Evolutionary conservation across 768 basidiomycete species (phyloP).

Genomic region (Chalciporus piperatus): DNA sequence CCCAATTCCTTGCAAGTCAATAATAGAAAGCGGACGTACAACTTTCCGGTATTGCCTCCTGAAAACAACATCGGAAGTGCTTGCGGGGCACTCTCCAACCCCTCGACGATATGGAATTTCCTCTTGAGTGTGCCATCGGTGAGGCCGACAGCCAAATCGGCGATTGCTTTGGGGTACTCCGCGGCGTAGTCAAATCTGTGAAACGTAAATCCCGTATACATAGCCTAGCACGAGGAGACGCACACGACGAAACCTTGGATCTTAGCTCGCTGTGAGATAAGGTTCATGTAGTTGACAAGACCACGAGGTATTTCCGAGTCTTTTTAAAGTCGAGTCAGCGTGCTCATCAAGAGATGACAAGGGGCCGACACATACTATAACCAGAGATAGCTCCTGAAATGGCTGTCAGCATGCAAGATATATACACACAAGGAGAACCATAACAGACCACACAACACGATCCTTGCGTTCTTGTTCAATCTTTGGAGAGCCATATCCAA

Average conservation of each 20-base stretch:
- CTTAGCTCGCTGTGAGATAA: slow-evolving; percentile 76
- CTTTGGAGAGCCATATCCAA: slow-evolving; percentile 74
- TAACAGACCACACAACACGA: slow-evolving; percentile 76
- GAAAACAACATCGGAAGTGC: slow-evolving; percentile 70
- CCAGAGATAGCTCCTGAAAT: slow-evolving; percentile 74
- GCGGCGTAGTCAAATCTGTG: slow-evolving; percentile 70
- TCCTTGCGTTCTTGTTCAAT: slow-evolving; percentile 73
- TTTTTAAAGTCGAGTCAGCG: slow-evolving; percentile 23
- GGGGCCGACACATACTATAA: slow-evolving; percentile 58
- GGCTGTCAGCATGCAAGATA: slow-evolving; percentile 2
- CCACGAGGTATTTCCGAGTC: slow-evolving; percentile 62
- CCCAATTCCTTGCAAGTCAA: not conserved
- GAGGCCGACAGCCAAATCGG: slow-evolving; percentile 56
- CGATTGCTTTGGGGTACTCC: slow-evolving; percentile 55
- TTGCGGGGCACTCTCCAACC: slow-evolving; percentile 68
- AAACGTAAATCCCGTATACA: slow-evolving; percentile 1
- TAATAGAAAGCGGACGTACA: slow-evolving; percentile 35
- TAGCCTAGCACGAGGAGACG: slow-evolving; percentile 16
- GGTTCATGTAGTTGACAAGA: slow-evolving; percentile 58
- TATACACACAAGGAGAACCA: not conserved
- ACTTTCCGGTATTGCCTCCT: slow-evolving; percentile 78
- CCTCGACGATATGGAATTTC: slow-evolving; percentile 77
- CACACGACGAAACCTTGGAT: slow-evolving; percentile 86
- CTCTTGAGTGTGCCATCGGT: slow-evolving; percentile 70
- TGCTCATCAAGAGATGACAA: not conserved